Evolutionary conservation across 2,329 filamentous ascomycete genomes (phyloP), one percentile per base, ranked within the genome.

Genomic region (Apiospora malaysiana): DNA sequence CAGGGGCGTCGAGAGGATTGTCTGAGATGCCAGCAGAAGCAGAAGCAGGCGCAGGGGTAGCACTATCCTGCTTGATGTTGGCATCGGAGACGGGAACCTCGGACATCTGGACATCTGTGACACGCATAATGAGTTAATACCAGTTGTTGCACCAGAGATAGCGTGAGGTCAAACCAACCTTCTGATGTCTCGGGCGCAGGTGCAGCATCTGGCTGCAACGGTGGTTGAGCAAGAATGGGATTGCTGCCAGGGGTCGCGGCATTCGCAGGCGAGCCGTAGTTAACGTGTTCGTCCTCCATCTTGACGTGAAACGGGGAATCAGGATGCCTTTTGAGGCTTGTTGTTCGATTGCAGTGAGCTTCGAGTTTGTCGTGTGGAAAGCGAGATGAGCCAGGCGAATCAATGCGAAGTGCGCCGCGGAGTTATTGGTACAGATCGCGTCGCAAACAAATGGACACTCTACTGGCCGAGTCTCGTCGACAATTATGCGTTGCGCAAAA

Each of bases 1-100:
- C 86, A 51, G 91, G 90, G 70, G 90, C 90, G 84, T 94, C 90
- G 76, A 92, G 84, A n/a, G 90, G 88, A 78, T 91, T 92, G 78
- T 92, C 90, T 72, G 83, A 83, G 67, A 78, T 76, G 70, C 81
- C 84, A 73, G 85, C 85, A 72, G 89, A 86, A 27, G 51, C n/a
- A 46, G 45, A n/a, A 47, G 66, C 66, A 27, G 67, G 67, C 25
- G 87, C 89, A 68, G 87, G 85, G 43, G 89, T 88, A 49, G 87
- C 85, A 76, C 85, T 89, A 75, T 91, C 90, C 79, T 90, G 88
- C 81, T 90, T 90, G 70, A 89, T 86, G 46, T 81, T 81, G 66
- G 84, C 81, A 51, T 89, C 87, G 70, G 80, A 76, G 51, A 81
- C 76, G 32, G 81, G 76, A 46, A 81, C 82, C 74, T 90, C 89